phyloP scores from a whole-genome alignment of 2,329 filamentous ascomycete species.

The Aspergillus versicolor region DNA sequence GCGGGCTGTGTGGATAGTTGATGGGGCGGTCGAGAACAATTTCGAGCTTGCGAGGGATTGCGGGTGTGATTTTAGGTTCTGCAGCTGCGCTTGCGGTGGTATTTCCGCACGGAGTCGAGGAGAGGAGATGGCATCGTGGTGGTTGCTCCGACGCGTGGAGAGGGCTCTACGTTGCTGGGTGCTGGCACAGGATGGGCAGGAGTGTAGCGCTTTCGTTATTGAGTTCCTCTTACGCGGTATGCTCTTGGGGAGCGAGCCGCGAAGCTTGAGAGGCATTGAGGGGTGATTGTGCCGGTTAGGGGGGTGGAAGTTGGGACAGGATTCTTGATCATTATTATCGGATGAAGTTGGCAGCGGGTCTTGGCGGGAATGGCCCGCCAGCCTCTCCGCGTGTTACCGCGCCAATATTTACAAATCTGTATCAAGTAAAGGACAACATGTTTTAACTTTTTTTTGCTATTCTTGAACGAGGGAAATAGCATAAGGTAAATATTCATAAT shows the following conservation, averaged over 20 bases:
- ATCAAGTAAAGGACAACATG: too few relatives aligned
- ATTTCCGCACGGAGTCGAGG: not conserved
- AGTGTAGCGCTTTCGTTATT: conserved; percentile 25
- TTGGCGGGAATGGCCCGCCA: conserved; percentile 13
- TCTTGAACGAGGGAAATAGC: not conserved
- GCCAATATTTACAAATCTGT: not conserved
- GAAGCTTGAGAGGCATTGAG: conserved; percentile 42
- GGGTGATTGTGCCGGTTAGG: not conserved
- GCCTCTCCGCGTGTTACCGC: not conserved
- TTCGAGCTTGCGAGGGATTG: conserved; percentile 41
- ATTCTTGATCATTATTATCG: not conserved
- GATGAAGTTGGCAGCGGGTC: conserved; percentile 13
- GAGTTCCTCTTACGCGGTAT: conserved; percentile 29
- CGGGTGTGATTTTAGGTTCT: not conserved
- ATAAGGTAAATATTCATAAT: conserved; percentile 18
- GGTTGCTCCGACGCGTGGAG: conserved; percentile 26
- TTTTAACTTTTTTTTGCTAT: not conserved
- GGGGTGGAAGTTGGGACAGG: not conserved
- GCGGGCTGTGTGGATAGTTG: conserved; percentile 54
- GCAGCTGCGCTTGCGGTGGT: conserved; percentile 4
- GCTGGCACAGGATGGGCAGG: conserved; percentile 43
- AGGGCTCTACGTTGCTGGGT: conserved; percentile 30
- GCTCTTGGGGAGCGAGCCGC: conserved; percentile 36
- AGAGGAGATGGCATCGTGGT: not conserved
- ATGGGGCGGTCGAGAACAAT: conserved; percentile 27